phyloP scores from a whole-genome alignment of 108 stramenopile species.

The Epithemia pelagica region DNA sequence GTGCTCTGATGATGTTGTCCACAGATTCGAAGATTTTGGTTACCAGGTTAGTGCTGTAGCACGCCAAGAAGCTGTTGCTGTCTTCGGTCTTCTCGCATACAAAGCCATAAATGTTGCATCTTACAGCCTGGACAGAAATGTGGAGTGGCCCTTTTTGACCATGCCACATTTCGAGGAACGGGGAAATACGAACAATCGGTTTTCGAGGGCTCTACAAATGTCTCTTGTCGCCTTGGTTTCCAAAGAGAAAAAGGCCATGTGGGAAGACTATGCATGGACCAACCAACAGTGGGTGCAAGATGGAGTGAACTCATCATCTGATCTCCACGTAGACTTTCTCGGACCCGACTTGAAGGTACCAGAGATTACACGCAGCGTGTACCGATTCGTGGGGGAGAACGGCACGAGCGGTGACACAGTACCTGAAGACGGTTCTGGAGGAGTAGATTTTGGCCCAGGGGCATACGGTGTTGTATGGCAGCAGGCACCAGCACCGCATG shows the following conservation, averaged over 20 bases:
- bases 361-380: background rate
- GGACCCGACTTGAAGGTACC: background rate
- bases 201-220: background rate
- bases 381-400: background rate
- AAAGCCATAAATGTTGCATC: background rate
- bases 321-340: background rate
- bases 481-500: constrained; percentile 1
- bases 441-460: background rate
- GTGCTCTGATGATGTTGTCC: background rate
- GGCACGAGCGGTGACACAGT: background rate
- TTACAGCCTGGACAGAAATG: background rate
- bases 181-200: background rate
- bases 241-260: background rate
- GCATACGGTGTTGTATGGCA: constrained; percentile 11
- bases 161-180: constrained; percentile 6
- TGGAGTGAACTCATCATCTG: background rate
- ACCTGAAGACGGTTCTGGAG: background rate
- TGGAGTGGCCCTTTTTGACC: constrained; percentile 6
- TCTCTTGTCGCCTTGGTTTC: background rate
- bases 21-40: background rate
- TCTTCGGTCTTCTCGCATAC: background rate
- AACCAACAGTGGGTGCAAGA: constrained; percentile 4
- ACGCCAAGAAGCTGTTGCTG: background rate
- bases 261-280: constrained; percentile 4
- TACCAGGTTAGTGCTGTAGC: background rate